Conservation (phyloP, 2,329 filamentous ascomycete genomes). For the Aspergillus costaricaensis region DNA sequence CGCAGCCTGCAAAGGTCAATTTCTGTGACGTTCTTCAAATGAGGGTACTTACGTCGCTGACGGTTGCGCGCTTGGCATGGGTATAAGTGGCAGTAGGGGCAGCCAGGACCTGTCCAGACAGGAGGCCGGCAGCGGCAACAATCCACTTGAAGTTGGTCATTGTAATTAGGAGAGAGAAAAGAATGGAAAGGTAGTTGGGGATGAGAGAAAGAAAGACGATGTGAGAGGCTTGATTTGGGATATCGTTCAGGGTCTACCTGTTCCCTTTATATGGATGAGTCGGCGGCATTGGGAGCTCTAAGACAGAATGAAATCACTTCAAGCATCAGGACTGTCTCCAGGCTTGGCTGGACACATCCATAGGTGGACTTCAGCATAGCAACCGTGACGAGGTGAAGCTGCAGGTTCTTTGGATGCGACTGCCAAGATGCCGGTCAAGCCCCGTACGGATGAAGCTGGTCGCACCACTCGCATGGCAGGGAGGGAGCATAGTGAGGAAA, state of each 20-base stretch:
- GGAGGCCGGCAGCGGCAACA: conserved; percentile 24
- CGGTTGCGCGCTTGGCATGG: conserved; percentile 29
- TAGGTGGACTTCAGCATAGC: conserved; percentile 7
- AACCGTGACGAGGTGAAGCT: background rate
- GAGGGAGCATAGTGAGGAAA: background rate
- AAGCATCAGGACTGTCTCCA: conserved; percentile 1
- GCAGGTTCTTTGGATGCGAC: background rate
- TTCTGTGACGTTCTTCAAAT: background rate
- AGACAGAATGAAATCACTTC: background rate
- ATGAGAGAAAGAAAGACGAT: conserved; percentile 7
- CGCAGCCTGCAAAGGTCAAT: conserved; percentile 21
- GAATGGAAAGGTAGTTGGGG: background rate
- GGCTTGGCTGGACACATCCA: conserved; percentile 1
- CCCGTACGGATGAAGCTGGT: background rate
- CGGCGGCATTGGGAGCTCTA: background rate
- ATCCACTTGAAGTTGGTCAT: conserved; percentile 31
- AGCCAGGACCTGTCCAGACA: conserved; percentile 29
- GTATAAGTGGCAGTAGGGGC: conserved; percentile 29
- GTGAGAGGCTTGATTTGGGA: conserved; percentile 7
- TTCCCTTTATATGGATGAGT: background rate
- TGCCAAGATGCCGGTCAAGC: conserved; percentile 2
- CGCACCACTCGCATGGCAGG: background rate
- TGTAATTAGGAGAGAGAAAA: background rate
- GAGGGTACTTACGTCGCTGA: conserved; percentile 26
- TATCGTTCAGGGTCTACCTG: background rate